Evolutionary conservation across 257 asterid species (phyloP), one percentile per base, ranked within the genome.

Genomic region (Ocimum tenuiflorum): DNA sequence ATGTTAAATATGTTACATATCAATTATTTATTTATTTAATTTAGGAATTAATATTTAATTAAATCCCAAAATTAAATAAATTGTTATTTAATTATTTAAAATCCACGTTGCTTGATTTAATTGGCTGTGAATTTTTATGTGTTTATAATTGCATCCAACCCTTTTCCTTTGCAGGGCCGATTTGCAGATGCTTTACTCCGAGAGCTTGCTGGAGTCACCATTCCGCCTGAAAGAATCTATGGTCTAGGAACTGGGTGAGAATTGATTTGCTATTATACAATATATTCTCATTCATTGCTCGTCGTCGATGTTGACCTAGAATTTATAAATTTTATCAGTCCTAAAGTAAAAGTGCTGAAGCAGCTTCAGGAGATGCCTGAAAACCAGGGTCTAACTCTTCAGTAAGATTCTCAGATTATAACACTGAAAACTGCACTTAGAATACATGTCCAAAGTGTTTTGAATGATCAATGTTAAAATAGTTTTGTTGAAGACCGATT

Each of bases 401-500:
- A 94, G 99, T 94, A 81, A 84, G 96, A 68, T 70, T 54, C 17
- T 43, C 57, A 7, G 43, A 19, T 35, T 36, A 29, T 49, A 15
- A 39, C 7, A 36, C 29, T 13, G 10, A 49, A 8, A 10, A 41
- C 3, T 33, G 18, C 20, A 15, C 19, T 55, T 38, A 5, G 63
- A 54, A 17, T 11, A 58, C 15, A 9, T 27, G 39, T 43, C 9
- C 31, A 24, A 53, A 50, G 17, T 19, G 18, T 38, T 52, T 47
- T 22, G 33, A 47, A 49, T 59, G 51, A 24, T 68, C 58, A 58
- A 52, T 49, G 33, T 79, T 59, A 27, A 27, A 67, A 47, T 78
- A 89, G 99, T 78, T 94, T 94, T 75, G 97, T 94, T 9, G 99
- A 94, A 74, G 99, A 94, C 58, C 88, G 99, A 20, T 85, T 89